Evolutionary conservation across 2,329 filamentous ascomycete species (phyloP), one percentile per base, ranked within the genome.

Genomic region (Bipolaris cookei): DNA sequence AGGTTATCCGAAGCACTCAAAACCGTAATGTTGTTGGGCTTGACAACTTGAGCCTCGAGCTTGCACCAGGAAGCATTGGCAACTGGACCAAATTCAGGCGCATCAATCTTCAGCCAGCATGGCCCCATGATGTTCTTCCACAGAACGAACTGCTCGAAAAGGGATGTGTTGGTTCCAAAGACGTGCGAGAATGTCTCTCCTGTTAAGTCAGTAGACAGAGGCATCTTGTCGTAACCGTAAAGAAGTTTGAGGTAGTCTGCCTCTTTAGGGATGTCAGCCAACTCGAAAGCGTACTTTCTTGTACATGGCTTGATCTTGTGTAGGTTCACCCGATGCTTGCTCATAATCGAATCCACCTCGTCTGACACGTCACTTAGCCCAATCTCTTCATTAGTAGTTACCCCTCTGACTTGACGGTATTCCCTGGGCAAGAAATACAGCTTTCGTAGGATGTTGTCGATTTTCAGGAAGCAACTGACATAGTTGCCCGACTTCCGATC

Each of bases 81-180:
- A 65, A 98, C 83, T 5, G 90, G 83, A 16, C 85, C 84, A 73
- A 96, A 97, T 74, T 97, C 88, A 28, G 90, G 90, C 64, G 90
- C 89, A 64, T 92, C 85, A 53, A 99, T 95, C 72, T 89, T 93
- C 43, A 99, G 84, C 95, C 95, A 99, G 76, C 95, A 98, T 28
- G 95, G 95, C 1, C 95, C 95, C 94, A 97, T 99, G 67, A 99
- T 91, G 72, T 97, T 96, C 80, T 97, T 98, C 90, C 93, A 97
- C 4, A 99, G 83, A 18, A 99, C 95, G 72, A 99, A 99, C 68
- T 99, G 95, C 77, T 99, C 95, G 68, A 99, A 99, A 0, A 99
- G 83, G 1, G 91, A 88, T 0, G 95, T 99, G 75, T 95, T 97
- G 54, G 90, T 90, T 25, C 96, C 95, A 66, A 99, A 99, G 21